Evolutionary conservation across 1,284 basidiomycete species (phyloP), one percentile per base, ranked within the genome.

Genomic region (Fomitopsis palustris): DNA sequence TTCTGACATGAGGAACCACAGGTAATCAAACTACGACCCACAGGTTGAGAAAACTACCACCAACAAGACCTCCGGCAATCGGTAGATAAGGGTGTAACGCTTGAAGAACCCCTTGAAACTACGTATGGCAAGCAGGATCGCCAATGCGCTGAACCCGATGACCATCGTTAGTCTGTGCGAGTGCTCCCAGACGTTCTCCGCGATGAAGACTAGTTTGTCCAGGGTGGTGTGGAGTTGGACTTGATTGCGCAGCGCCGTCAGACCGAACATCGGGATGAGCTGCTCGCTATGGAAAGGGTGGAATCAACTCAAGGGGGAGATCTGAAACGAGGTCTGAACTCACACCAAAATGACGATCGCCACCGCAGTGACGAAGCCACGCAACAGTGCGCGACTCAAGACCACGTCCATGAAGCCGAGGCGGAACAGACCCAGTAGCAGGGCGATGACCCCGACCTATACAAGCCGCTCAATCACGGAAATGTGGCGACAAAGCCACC

Each of bases 381-480:
- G 83, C 39, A 98, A 80, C 7, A 93, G 76, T 5, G 95, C 93
- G 59, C 93, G 85, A 63, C 90, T 93, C n/a, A 98, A 82, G 3
- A 98, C 90, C 17, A 97, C 95, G 72, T 98, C 95, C 55, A 98
- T 85, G 74, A 98, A 98, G 1, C 95, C 95, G 0, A 98, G 80
- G 19, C 95, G 83, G 68, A 96, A 87, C 61, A 97, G 83, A 6
- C 95, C 95, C 35, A 98, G 81, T 10, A 91, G 71, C 65, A 93
- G 93, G 1, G 93, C 90, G 65, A 98, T 90, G 29, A 95, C 67
- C n/a, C 95, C 95, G 60, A 88, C 89, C 88, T 94, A 58, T 10
- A 53, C 7, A 27, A 19, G 7, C 7, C n/a, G n/a, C 5, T 53
- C 52, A 31, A 33, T 53, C 7, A 42, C 8, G 16, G 19, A 29